Evolutionary conservation across 1,284 basidiomycete species (phyloP), one percentile per base, ranked within the genome.

Genomic region (Sporisorium graminicola): DNA sequence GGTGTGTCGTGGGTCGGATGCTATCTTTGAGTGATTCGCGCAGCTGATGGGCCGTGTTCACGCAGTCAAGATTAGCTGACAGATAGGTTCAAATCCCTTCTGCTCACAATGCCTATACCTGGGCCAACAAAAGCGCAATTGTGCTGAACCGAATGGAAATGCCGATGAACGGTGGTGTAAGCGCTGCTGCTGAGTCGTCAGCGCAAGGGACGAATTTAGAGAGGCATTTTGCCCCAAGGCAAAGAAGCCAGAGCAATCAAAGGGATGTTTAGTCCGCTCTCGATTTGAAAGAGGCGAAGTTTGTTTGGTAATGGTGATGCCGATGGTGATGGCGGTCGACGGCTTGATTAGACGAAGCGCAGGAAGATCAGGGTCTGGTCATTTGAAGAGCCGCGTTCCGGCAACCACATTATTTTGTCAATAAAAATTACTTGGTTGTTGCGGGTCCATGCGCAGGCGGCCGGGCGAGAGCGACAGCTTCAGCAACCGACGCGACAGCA

Each of bases 291-390:
- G 14, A 18, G 46, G n/a, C 13, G 24, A 16, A n/a, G 16, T 20
- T 29, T 24, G 49, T 20, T 13, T n/a, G 26, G 47, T 9, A n/a
- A 31, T n/a, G 29, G 27, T 50, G 27, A 29, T 20, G 27, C 4
- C 13, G 49, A 27, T 20, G 40, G 49, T 31, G 26, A 49, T n/a
- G 29, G n/a, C 6, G 24, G 18, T 57, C 18, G 24, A 46, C 40
- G 22, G 31, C 35, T 20, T 4, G 33, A 20, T n/a, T 12, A 22
- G 24, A 53, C 14, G 29, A 29, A 37, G 37, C 47, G 33, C 13
- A 22, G 50, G 26, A 49, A 42, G 20, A 18, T 31, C 47, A 60
- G 58, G 50, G 58, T 61, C 57, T 42, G 35, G 26, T 37, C 18
- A n/a, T 29, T 14, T 3, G 14, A 35, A 35, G 35, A 14, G 35